These are phyloP conservation scores for Cicer arietinum DNA, from an alignment of 306 rosid species.

Conservation along the genomic window DNA sequence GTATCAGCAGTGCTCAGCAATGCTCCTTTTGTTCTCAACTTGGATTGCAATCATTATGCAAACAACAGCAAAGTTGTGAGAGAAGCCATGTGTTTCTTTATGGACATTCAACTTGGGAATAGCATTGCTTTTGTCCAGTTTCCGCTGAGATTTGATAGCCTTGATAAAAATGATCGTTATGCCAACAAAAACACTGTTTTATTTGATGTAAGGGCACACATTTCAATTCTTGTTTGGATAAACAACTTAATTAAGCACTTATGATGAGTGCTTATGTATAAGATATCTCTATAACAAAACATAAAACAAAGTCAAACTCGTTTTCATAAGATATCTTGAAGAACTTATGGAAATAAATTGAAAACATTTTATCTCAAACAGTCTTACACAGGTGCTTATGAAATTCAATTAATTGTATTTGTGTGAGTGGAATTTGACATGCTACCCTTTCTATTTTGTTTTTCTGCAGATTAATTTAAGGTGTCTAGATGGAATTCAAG, in stretches of 20 bases:
- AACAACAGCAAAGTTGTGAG: conserved; percentile 85
- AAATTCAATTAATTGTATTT: not conserved
- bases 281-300: too few relatives aligned
- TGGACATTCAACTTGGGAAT: conserved; percentile 90
- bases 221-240: too few relatives aligned
- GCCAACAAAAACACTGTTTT: conserved; percentile 95
- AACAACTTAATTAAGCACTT: too few relatives aligned
- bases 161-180: conserved; percentile 85
- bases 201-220: conserved; percentile 68
- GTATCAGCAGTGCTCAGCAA: conserved; percentile 93
- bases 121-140: conserved; percentile 87
- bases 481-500: conserved; percentile 97
- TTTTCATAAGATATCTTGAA: too few relatives aligned
- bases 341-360: too few relatives aligned
- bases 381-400: too few relatives aligned
- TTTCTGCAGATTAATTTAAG: conserved; percentile 77
- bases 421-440: conserved; percentile 6
- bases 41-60: conserved; percentile 94
- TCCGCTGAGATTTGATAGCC: conserved; percentile 92
- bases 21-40: conserved; percentile 88
- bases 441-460: conserved; percentile 21
- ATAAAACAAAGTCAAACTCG: too few relatives aligned
- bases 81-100: conserved; percentile 96
- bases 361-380: too few relatives aligned
- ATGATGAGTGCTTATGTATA: too few relatives aligned